Conservation (phyloP, 2,329 filamentous ascomycete species). For the Fusarium luffae region DNA sequence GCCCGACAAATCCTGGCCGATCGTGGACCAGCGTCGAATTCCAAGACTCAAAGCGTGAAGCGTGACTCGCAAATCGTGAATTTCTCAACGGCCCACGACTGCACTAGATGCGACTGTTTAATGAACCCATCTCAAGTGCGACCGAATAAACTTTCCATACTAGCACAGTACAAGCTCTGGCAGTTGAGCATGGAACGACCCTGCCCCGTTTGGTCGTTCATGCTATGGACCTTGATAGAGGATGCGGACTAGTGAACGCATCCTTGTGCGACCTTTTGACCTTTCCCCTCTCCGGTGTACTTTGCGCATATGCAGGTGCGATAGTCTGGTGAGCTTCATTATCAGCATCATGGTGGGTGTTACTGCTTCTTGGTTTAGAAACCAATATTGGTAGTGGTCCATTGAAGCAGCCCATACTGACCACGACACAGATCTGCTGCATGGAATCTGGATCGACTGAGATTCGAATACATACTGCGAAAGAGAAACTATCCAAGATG, state of each 20-base stretch:
- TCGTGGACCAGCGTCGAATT: conserved; percentile 22
- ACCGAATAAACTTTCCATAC: conserved; percentile 40
- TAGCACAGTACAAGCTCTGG: conserved; percentile 41
- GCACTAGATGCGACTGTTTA: conserved; percentile 42
- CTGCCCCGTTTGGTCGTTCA: conserved; percentile 9
- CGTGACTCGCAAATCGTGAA: conserved; percentile 40
- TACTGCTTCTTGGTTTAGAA: conserved; percentile 34
- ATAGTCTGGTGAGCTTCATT: conserved; percentile 35
- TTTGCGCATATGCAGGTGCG: conserved; percentile 40
- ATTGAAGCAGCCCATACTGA: conserved; percentile 19
- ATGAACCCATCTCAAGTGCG: conserved; percentile 41
- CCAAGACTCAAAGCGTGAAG: conserved; percentile 29
- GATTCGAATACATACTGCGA: background rate
- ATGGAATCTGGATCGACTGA: conserved; percentile 12
- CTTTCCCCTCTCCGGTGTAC: conserved; percentile 39
- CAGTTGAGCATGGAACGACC: conserved; percentile 37
- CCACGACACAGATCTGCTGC: conserved; percentile 30
- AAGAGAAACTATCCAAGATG: background rate
- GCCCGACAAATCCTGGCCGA: conserved; percentile 22
- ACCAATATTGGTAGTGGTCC: conserved; percentile 8
- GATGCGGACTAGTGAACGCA: conserved; percentile 34
- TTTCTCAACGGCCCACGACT: conserved; percentile 32
- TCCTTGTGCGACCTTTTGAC: conserved; percentile 38
- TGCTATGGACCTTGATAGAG: conserved; percentile 34
- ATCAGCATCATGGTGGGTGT: conserved; percentile 33